Base-by-base conservation (phyloP, 2,329 filamentous ascomycete species). In the Penicillium sumatraense region DNA sequence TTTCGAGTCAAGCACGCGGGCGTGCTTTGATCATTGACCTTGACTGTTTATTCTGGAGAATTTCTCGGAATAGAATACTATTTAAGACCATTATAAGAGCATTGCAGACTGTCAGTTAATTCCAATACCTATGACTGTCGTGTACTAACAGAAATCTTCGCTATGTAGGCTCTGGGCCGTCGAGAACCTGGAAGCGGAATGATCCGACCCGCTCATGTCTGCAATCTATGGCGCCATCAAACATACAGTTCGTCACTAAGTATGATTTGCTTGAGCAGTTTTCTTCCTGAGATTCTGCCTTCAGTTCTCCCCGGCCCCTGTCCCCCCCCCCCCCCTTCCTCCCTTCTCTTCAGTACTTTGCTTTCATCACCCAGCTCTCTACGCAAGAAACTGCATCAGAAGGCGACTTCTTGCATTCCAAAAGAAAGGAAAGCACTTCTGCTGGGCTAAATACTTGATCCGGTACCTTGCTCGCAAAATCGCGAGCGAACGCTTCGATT, bases 401-500 rank as follows among this genome's bases (percentile, higher is more conserved):
- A 3, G 82, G 80, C 48, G 78, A 75, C 54, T 79, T 80, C 69
- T 82, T 82, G 54, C 78, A 68, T 56, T 74, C 76, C 50, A 84
- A 72, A 31, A 85, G 68, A 57, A 80, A 82, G 11, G 79, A 80
- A 62, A 84, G 80, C 27, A 84, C 74, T 65, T 84, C 79, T 3
- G 81, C 81, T 0, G 80, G 82, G 11, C 78, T 79, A 54, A 84
- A 81, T 6, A 61, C 74, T 20, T 72, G 65, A 49, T 81, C 78
- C 0, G 80, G 81, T 7, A 85, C 53, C 29, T 67, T 57, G 2
- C 66, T 62, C 1, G 81, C 77, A 62, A 84, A 84, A 4, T 74
- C 58, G 6, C 70, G 55, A 9, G 80, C 78, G 58, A 83, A 69
- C 4, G 60, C 59, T 13, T 72, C 65, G 16, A 83, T 45, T 26